These are phyloP conservation scores for Didymella sp. DNA, from an alignment of 2,329 filamentous ascomycete genomes.

Conservation along the genomic window DNA sequence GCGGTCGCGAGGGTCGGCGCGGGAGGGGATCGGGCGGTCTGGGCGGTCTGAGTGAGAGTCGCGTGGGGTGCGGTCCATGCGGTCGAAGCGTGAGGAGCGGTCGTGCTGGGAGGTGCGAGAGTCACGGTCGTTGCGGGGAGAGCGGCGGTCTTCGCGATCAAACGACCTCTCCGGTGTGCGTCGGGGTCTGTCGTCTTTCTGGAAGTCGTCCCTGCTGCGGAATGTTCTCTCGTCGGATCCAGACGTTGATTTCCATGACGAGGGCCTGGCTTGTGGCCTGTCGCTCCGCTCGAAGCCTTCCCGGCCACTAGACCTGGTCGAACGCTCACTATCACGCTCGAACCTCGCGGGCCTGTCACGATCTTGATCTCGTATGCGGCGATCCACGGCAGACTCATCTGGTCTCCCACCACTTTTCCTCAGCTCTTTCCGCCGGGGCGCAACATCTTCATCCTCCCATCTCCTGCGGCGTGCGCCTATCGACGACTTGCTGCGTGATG, in stretches of 20 bases:
- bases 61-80: neutral
- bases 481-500: slow-evolving; percentile 18
- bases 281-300: slow-evolving; percentile 1
- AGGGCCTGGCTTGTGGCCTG: neutral
- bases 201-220: neutral
- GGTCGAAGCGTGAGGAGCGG: neutral
- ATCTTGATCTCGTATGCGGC: slow-evolving; percentile 11
- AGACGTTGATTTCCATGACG: too few relatives aligned
- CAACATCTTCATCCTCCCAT: slow-evolving; percentile 17
- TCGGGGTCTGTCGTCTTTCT: neutral
- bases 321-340: neutral
- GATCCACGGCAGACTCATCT: slow-evolving; percentile 14
- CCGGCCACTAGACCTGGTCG: neutral
- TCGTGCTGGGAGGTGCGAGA: slow-evolving; percentile 2
- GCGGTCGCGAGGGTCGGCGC: slow-evolving; percentile 7
- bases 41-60: neutral
- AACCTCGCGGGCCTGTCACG: neutral
- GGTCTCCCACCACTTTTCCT: slow-evolving; percentile 9
- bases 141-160: slow-evolving; percentile 3
- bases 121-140: slow-evolving; percentile 8
- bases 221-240: neutral
- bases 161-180: neutral
- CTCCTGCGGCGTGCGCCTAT: slow-evolving; percentile 12
- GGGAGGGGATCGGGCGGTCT: slow-evolving; percentile 3
- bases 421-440: slow-evolving; percentile 16